A percentile compares a stretch with the other conserved stretches of the same genome.
Conservation (phyloP, 106 monocot genomes). For the Xerophyta viscosa region DNA sequence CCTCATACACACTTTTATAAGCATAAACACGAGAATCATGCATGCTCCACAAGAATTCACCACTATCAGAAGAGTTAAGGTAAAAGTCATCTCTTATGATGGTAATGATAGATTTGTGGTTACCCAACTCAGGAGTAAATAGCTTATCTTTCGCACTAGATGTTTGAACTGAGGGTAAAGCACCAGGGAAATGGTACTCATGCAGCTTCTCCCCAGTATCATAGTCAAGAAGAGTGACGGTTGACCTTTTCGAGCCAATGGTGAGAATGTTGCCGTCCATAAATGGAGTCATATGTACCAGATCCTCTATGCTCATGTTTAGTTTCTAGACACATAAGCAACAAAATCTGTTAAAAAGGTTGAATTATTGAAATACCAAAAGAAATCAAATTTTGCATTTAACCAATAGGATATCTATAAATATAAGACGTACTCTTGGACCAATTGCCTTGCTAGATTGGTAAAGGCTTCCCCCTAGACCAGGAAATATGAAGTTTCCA, state of each 20-base stretch:
- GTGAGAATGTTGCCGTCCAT: constrained; percentile 31
- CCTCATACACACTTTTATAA: constrained; percentile 15
- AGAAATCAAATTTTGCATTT: neutral
- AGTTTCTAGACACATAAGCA: constrained; percentile 36
- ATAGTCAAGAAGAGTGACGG: constrained; percentile 43
- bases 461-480: constrained; percentile 19
- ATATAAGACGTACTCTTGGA: constrained; percentile 35
- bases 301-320: constrained; percentile 56
- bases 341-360: constrained; percentile 4
- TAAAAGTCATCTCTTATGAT: constrained; percentile 65
- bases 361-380: neutral
- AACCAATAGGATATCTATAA: constrained; percentile 1
- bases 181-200: constrained; percentile 21
- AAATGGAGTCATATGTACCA: constrained; percentile 43
- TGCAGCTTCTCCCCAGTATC: constrained; percentile 56
- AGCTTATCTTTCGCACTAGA: constrained; percentile 30
- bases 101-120: constrained; percentile 16
- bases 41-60: constrained; percentile 53
- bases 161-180: constrained; percentile 13
- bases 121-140: constrained; percentile 7
- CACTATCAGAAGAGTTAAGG: constrained; percentile 35
- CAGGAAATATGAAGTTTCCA: constrained; percentile 20
- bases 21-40: constrained; percentile 41
- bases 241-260: constrained; percentile 66
- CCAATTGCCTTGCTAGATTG: constrained; percentile 21